Evolutionary conservation across 2,329 filamentous ascomycete genomes (phyloP).

Genomic region (Delphinella strobiligena): DNA sequence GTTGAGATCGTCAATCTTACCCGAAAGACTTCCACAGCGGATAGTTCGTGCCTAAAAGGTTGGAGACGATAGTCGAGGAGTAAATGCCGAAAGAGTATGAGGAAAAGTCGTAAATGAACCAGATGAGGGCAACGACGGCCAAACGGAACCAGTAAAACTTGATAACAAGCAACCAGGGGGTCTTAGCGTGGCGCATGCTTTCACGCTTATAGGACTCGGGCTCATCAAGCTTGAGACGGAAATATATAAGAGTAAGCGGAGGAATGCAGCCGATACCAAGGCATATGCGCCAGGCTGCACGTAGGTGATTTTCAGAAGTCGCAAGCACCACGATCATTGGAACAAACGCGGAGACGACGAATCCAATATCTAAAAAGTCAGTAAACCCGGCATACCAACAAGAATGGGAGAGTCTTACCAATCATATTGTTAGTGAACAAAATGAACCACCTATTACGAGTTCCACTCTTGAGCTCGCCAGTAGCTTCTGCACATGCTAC

Average conservation of each 20-base stretch:
- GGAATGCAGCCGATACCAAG: slow-evolving; percentile 71
- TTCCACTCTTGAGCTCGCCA: slow-evolving; percentile 66
- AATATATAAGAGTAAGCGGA: slow-evolving; percentile 55
- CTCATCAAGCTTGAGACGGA: slow-evolving; percentile 64
- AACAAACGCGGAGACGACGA: slow-evolving; percentile 68
- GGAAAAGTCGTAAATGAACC: slow-evolving; percentile 75
- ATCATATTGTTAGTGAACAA: slow-evolving; percentile 50
- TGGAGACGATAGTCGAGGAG: slow-evolving; percentile 59
- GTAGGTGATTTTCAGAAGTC: slow-evolving; percentile 47
- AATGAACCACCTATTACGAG: slow-evolving; percentile 70
- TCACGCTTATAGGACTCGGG: slow-evolving; percentile 65
- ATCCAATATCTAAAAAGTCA: slow-evolving; percentile 50
- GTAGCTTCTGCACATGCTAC: slow-evolving; percentile 77
- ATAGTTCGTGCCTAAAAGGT: slow-evolving; percentile 45
- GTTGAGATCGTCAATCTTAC: too few species aligned
- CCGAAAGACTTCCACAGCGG: slow-evolving; percentile 69
- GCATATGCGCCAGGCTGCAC: slow-evolving; percentile 70
- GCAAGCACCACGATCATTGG: slow-evolving; percentile 52
- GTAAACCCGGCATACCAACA: neutral
- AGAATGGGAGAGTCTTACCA: neutral
- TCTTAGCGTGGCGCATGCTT: slow-evolving; percentile 48
- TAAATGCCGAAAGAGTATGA: slow-evolving; percentile 80
- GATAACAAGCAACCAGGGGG: slow-evolving; percentile 38
- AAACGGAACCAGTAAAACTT: slow-evolving; percentile 65
- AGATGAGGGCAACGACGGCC: slow-evolving; percentile 58